A percentile compares a stretch with the other conserved stretches of the same genome.
These are phyloP conservation scores for Astrocystis sublimbata DNA, from an alignment of 495 filamentous ascomycete genomes.

Conservation along the genomic window DNA sequence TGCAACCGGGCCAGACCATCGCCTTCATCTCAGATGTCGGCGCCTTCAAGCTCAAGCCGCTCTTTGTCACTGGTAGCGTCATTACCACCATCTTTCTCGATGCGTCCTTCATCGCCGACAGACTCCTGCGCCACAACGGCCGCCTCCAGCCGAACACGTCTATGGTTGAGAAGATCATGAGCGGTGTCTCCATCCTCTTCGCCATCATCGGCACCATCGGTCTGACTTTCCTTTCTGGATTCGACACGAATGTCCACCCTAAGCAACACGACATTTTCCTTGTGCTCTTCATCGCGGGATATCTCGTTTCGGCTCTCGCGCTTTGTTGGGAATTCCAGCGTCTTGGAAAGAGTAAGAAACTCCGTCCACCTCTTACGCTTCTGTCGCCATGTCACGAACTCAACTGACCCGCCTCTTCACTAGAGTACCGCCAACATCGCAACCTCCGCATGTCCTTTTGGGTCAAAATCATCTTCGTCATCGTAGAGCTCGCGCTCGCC, in stretches of 20 bases:
- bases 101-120: constrained; percentile 75
- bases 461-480: constrained; percentile 77
- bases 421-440: constrained; percentile 68
- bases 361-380: background rate
- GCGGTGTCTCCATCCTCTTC: constrained; percentile 66
- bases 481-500: constrained; percentile 75
- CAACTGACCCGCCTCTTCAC: constrained; percentile 2
- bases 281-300: constrained; percentile 79
- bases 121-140: constrained; percentile 77
- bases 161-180: constrained; percentile 66
- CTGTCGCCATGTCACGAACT: background rate
- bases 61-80: constrained; percentile 80
- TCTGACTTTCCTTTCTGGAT: constrained; percentile 78
- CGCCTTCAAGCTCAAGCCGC: constrained; percentile 65
- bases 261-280: constrained; percentile 75
- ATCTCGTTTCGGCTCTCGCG: constrained; percentile 77
- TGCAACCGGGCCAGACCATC: constrained; percentile 65
- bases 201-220: constrained; percentile 75
- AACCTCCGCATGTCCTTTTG: constrained; percentile 76
- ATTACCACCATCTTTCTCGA: constrained; percentile 85
- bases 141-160: constrained; percentile 71
- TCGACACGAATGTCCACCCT: constrained; percentile 72
- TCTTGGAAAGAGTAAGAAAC: constrained; percentile 64
- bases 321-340: constrained; percentile 87
- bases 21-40: constrained; percentile 91